phyloP scores from a whole-genome alignment of 495 filamentous ascomycete species.

The Tuber calosporum region DNA sequence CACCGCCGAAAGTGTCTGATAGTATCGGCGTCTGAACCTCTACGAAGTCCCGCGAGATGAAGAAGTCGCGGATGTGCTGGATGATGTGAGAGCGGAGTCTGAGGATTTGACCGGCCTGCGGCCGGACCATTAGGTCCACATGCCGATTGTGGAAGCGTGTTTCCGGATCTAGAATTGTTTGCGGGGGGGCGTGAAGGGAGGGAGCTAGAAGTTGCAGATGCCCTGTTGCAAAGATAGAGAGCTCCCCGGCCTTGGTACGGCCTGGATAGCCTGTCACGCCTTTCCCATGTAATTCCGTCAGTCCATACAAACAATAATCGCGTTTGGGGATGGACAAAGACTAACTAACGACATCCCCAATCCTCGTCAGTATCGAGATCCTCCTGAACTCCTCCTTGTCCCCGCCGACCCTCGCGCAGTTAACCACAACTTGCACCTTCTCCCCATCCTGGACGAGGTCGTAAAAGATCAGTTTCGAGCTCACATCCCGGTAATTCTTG shows the following conservation, averaged over 20 bases:
- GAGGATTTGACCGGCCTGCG: constrained; percentile 57
- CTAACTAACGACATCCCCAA: constrained; percentile 75
- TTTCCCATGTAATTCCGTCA: constrained; percentile 40
- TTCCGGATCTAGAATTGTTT: constrained; percentile 54
- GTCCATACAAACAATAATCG: constrained; percentile 18
- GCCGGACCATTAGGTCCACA: constrained; percentile 73
- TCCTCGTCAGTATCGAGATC: constrained; percentile 53
- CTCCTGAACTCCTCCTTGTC: constrained; percentile 51
- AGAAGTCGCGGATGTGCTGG: constrained; percentile 63
- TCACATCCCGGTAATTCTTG: constrained; percentile 39
- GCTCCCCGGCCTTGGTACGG: constrained; percentile 64
- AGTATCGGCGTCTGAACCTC: constrained; percentile 89
- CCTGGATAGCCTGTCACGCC: constrained; percentile 65
- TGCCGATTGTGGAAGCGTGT: constrained; percentile 62
- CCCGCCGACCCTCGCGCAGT: constrained; percentile 52
- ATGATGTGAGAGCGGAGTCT: constrained; percentile 67
- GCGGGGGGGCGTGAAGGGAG: constrained; percentile 65
- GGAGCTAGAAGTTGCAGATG: constrained; percentile 68
- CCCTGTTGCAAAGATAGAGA: constrained; percentile 61
- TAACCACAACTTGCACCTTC: constrained; percentile 66
- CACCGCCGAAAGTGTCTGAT: constrained; percentile 66
- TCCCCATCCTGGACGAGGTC: constrained; percentile 65
- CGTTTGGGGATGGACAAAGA: constrained; percentile 29
- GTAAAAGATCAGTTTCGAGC: constrained; percentile 72
- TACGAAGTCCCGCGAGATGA: constrained; percentile 63